Evolutionary conservation across 371 early-diverging fungal species (phyloP).

Genomic region (Fennellomyces sp.): DNA sequence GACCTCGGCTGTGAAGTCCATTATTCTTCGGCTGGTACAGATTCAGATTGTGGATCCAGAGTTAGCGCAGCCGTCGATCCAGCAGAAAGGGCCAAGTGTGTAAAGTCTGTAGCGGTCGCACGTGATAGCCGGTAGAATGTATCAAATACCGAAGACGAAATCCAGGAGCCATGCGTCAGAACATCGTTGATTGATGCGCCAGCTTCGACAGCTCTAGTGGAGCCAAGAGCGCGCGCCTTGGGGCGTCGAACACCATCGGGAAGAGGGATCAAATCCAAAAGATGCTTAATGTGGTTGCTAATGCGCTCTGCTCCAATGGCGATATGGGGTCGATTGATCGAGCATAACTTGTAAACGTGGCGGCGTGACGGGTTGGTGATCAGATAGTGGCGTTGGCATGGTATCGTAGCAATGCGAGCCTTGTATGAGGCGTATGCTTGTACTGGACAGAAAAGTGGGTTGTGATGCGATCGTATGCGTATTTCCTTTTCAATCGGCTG

Average conservation of each 20-base stretch:
- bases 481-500: conserved; percentile 7
- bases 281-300: neutral
- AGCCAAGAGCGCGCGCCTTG: neutral
- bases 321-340: neutral
- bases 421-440: neutral
- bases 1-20: too few species aligned
- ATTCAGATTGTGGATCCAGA: neutral
- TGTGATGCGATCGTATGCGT: conserved; percentile 7
- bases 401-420: neutral
- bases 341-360: neutral
- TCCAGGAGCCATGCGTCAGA: neutral
- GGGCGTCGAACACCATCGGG: neutral
- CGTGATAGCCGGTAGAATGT: neutral
- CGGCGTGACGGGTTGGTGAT: neutral
- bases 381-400: neutral
- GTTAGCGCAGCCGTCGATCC: neutral
- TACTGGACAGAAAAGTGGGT: conserved; percentile 18
- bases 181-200: neutral
- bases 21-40: too few species aligned
- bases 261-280: neutral
- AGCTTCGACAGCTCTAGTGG: neutral
- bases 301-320: neutral
- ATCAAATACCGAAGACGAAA: neutral
- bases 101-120: neutral
- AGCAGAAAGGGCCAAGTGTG: neutral